These are phyloP conservation scores for Aquilaria agallochum DNA, from an alignment of 441 rosid species.

Conservation along the genomic window DNA sequence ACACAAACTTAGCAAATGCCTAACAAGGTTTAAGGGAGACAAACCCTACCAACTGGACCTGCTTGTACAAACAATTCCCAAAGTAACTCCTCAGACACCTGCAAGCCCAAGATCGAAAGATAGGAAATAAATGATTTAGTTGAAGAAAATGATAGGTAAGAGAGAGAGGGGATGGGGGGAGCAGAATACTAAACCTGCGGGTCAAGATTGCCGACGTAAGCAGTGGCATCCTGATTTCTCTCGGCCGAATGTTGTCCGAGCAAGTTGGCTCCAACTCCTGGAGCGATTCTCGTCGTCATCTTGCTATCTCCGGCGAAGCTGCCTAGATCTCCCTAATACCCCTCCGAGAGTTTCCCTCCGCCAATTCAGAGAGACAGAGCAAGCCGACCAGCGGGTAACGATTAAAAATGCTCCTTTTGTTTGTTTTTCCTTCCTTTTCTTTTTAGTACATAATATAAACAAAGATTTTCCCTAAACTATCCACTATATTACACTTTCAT, in stretches of 20 bases:
- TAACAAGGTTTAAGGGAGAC: not conserved
- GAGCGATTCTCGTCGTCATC: conserved; percentile 96
- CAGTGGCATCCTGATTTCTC: conserved; percentile 97
- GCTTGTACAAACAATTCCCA: conserved; percentile 98
- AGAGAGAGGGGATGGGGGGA: not conserved
- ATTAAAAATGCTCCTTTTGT: no score
- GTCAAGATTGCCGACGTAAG: conserved; percentile 92
- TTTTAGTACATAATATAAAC: no score
- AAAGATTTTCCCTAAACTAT: no score
- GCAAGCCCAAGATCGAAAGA: conserved; percentile 2
- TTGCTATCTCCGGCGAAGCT: no score
- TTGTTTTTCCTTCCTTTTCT: no score
- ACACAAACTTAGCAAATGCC: not conserved
- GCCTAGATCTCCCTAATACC: not conserved
- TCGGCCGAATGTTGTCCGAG: conserved; percentile 97
- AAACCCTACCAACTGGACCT: conserved; percentile 84
- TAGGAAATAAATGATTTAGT: not conserved
- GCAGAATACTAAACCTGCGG: conserved; percentile 53
- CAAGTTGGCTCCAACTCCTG: conserved; percentile 95
- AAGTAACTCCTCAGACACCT: conserved; percentile 81
- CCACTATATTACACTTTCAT: no score
- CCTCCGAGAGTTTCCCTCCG: conserved; percentile 16
- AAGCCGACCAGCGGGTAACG: no score
- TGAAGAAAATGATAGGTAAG: not conserved
- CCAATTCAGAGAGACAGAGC: no score